phyloP scores from a whole-genome alignment of 768 basidiomycete species.

The Suillus spraguei region DNA sequence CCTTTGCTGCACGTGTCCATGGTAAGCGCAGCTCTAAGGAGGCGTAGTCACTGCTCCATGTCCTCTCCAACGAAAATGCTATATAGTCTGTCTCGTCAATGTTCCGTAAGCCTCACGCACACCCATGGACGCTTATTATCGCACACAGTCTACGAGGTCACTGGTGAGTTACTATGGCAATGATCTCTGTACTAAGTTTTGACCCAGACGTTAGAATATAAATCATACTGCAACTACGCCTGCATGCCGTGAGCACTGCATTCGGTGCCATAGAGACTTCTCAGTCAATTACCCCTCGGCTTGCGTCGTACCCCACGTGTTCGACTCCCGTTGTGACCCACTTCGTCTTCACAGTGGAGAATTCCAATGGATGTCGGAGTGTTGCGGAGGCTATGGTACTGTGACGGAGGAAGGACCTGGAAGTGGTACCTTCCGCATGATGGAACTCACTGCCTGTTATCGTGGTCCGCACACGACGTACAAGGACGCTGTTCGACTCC shows the following conservation, averaged over 20 bases:
- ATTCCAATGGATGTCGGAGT: slow-evolving; percentile 7
- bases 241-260: not conserved
- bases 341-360: slow-evolving; percentile 7
- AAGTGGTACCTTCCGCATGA: slow-evolving; percentile 4
- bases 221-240: not conserved
- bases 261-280: slow-evolving; percentile 5
- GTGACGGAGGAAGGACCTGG: slow-evolving; percentile 6
- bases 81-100: slow-evolving; percentile 3
- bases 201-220: not conserved
- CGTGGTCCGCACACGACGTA: not conserved
- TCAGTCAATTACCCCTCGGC: slow-evolving; percentile 1
- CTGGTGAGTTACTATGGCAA: not conserved
- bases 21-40: not conserved
- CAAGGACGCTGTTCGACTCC: not conserved
- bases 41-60: not conserved
- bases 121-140: not conserved
- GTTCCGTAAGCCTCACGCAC: not conserved
- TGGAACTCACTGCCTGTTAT: slow-evolving; percentile 6
- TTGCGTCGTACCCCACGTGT: slow-evolving; percentile 1
- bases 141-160: not conserved
- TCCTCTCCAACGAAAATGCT: not conserved
- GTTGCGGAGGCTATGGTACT: slow-evolving; percentile 5
- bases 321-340: slow-evolving; percentile 1
- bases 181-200: not conserved
- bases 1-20: slow-evolving; percentile 7